Evolutionary conservation across 805 yeast species (phyloP).

Genomic region (Cyberlindnera subsufficiens): DNA sequence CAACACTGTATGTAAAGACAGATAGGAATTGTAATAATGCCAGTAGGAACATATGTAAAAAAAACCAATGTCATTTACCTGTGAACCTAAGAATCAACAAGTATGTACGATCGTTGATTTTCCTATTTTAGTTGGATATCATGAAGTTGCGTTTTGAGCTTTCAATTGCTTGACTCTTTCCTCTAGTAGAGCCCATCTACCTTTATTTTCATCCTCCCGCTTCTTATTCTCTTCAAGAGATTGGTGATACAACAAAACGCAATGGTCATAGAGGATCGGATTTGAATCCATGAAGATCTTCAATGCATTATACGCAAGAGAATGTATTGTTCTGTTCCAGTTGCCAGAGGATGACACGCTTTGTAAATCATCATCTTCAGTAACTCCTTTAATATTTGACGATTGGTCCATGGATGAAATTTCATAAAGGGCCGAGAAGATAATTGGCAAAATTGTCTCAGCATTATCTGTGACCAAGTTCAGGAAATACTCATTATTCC

Average conservation of each 20-base stretch:
- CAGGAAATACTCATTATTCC: conserved; percentile 92
- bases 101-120: no score
- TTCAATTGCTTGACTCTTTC: conserved; percentile 38
- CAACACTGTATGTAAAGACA: background rate
- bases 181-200: conserved; percentile 69
- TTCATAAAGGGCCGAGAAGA: conserved; percentile 86
- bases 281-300: conserved; percentile 89
- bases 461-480: conserved; percentile 88
- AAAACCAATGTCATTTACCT: no score
- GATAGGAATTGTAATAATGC: background rate
- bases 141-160: background rate
- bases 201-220: conserved; percentile 54
- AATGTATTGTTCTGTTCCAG: conserved; percentile 93
- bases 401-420: conserved; percentile 40
- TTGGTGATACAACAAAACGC: conserved; percentile 82
- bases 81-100: no score
- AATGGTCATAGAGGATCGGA: conserved; percentile 85
- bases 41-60: background rate
- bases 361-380: conserved; percentile 13
- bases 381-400: conserved; percentile 1
- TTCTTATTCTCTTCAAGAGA: conserved; percentile 68
- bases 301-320: conserved; percentile 84
- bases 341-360: conserved; percentile 40
- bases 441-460: conserved; percentile 86
- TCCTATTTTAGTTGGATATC: background rate